Base-by-base conservation (phyloP, 352 stramenopile genomes). In the Pythium guiyangense region DNA sequence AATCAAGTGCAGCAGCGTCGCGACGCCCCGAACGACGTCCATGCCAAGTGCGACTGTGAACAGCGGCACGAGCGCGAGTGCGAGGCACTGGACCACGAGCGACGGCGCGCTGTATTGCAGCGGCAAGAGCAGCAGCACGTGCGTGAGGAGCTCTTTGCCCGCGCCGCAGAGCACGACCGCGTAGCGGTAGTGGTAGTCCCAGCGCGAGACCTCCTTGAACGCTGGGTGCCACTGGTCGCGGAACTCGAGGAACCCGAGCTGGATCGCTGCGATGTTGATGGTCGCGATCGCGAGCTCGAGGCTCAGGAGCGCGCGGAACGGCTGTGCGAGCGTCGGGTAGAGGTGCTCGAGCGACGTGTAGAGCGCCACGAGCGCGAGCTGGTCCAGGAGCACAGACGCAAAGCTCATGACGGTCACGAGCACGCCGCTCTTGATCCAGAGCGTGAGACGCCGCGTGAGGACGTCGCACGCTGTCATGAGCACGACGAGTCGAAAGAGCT, bases 371-470 rank as follows among this genome's bases (percentile, higher is more conserved):
- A 86, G 62, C 18, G 68, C 67, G 8, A 92, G 54, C 43, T 84
- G 81, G 61, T 94, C 84, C 26, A 94, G 60, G 11, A 89, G 54
- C 20, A 92, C 66, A 0, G 79, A 84, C n/a, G 74, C 70, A 48
- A 81, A 88, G 59, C 76, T 83, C 49, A 87, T 69, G 59, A 87
- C 70, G 4, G 79, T 83, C 25, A 91, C 81, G 14, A 94, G 60
- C 26, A 87, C 56, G 9, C 81, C 84, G 49, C 84, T 90, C 54
- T 91, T 89, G 67, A 92, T 79, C 63, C 61, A 88, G 35, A 94
- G 59, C 55, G 69, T 76, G 29, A 87, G 59, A 46, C 74, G 66
- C 2, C 84, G 79, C 29, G 81, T 71, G 22, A 77, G 52, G 25
- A 92, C 55, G 56, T 94, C 76, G 50, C 75, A 85, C 6, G 64